These are phyloP conservation scores for Carex myosuroides DNA, from an alignment of 176 grass and related monocot genomes.

Conservation along the genomic window DNA sequence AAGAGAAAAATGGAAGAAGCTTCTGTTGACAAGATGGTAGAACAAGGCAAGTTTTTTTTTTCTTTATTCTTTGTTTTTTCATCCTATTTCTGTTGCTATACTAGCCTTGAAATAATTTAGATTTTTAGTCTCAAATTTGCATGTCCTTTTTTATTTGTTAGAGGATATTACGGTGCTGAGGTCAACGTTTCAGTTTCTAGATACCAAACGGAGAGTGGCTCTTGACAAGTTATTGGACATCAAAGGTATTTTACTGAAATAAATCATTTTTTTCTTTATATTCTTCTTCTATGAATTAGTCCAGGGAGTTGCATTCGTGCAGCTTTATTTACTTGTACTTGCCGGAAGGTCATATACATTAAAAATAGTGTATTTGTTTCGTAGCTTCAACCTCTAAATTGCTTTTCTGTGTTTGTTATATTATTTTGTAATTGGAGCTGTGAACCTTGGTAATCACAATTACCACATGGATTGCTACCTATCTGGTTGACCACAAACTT, in stretches of 20 bases:
- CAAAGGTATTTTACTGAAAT: conserved; percentile 43
- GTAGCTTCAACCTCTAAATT: background rate
- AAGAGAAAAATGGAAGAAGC: conserved; percentile 11
- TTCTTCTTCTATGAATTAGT: background rate
- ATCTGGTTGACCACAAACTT: background rate
- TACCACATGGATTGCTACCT: background rate
- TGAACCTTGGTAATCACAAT: background rate
- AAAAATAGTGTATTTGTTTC: background rate
- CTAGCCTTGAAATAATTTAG: background rate
- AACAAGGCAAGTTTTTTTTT: conserved; percentile 8
- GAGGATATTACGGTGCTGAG: conserved; percentile 46
- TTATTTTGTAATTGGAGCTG: background rate
- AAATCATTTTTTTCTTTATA: background rate
- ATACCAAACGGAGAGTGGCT: conserved; percentile 39
- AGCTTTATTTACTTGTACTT: conserved; percentile 2
- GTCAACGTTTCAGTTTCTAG: conserved; percentile 45
- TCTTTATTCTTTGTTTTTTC: background rate
- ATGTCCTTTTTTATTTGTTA: conserved; percentile 27
- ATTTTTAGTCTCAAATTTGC: conserved; percentile 7
- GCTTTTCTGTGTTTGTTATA: background rate
- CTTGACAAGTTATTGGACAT: conserved; percentile 79
- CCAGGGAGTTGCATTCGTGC: background rate
- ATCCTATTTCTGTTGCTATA: background rate
- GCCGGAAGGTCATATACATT: background rate
- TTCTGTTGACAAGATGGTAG: background rate